Percentiles rank a stretch among this genome's conserved stretches.
Conservation (phyloP, 129 eudicot species). For the Flaveria trinervia region DNA sequence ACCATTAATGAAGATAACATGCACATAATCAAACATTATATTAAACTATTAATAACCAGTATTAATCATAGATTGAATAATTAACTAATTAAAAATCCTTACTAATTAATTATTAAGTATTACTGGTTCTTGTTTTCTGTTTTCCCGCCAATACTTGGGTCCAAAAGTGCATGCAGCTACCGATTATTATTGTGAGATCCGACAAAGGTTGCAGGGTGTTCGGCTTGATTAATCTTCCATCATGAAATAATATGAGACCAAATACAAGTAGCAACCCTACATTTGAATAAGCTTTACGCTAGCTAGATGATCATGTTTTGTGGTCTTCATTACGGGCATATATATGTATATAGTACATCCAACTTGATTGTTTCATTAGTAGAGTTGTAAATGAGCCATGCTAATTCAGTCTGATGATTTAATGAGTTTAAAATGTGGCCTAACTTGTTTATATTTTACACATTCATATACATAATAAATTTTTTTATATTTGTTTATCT, state of each 20-base stretch:
- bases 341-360: not conserved
- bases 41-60: not conserved
- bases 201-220: conserved; percentile 11
- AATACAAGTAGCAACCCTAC: not conserved
- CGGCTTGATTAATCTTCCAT: not conserved
- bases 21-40: conserved; percentile 34
- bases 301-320: not conserved
- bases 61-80: conserved; percentile 28
- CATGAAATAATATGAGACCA: not conserved
- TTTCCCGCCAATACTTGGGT: not conserved
- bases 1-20: conserved; percentile 34
- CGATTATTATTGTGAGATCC: not conserved
- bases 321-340: not conserved
- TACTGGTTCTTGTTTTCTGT: not conserved
- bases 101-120: not conserved
- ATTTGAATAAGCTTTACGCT: not conserved
- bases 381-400: not conserved
- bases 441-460: too few relatives aligned
- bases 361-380: not conserved
- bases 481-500: too few relatives aligned
- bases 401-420: too few relatives aligned
- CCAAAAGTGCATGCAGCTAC: too few relatives aligned
- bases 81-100: not conserved
- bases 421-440: too few relatives aligned
- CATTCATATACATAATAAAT: too few relatives aligned